Base-by-base conservation (phyloP, 345 rosid species). In the Ceriops tagal region DNA sequence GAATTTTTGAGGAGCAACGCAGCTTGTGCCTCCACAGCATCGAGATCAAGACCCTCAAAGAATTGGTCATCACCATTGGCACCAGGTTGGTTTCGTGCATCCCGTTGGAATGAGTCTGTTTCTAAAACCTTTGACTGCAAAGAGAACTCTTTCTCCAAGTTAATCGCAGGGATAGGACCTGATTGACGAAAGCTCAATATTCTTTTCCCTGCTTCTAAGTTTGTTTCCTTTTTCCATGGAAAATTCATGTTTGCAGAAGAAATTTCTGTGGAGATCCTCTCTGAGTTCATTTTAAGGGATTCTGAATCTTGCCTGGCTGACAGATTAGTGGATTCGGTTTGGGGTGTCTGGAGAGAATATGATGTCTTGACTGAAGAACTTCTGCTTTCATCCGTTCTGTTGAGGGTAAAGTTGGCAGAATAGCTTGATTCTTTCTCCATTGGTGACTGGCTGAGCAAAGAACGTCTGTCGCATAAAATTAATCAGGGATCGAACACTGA, bases 381-480 rank as follows among this genome's bases (percentile, higher is more conserved):
- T 72, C 75, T 74, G 35, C 81, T 76, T 70, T 71, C 81, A 51
- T 62, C 60, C 58, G 35, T 80, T 46, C 71, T 79, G 77, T 74
- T 68, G 31, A 76, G 66, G 47, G 85, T 82, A 27, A 62, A 62
- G 53, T 80, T 21, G 18, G 75, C 75, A 67, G 64, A 53, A 64
- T 73, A 69, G 51, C 64, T 66, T 37, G 80, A 72, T 73, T 71
- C 85, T 67, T 79, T 75, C 27, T 30, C 84, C 68, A 84, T 65
- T 61, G 98, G 98, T 61, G 95, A 91, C 70, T 93, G 98, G 71
- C 89, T 93, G 68, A 93, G 93, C 83, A 93, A 82, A 60, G 97
- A 93, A 69, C 90, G 96, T 82, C 98, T 93, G 83, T 62, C 56
- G 62, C 70, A 67, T 34, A 53, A 61, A 62, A 61, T 18, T 1